Evolutionary conservation across 495 filamentous ascomycete genomes (phyloP).

Genomic region (Lindgomyces ingoldianus): DNA sequence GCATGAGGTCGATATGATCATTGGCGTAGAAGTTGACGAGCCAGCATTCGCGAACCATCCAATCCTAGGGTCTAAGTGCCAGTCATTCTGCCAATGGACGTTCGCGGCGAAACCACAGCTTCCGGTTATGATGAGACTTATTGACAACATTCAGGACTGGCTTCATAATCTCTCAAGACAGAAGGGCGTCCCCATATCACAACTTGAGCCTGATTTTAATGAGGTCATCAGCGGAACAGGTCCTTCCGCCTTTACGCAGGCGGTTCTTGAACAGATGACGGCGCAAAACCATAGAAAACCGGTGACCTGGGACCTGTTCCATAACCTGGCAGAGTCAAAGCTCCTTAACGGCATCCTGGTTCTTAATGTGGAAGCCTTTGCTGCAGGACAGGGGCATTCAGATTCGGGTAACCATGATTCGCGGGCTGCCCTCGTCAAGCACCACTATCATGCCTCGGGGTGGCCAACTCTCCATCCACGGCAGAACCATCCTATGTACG

Average conservation of each 20-base stretch:
- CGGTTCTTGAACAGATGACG: slow-evolving; percentile 62
- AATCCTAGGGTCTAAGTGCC: slow-evolving; percentile 62
- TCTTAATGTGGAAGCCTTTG: slow-evolving; percentile 64
- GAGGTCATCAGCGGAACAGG: slow-evolving; percentile 68
- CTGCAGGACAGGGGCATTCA: slow-evolving; percentile 65
- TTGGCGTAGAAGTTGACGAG: slow-evolving; percentile 67
- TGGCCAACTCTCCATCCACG: slow-evolving; percentile 62
- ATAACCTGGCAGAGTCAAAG: slow-evolving; percentile 59
- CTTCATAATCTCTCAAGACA: slow-evolving; percentile 56
- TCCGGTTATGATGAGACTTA: slow-evolving; percentile 62
- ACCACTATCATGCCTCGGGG: slow-evolving; percentile 65
- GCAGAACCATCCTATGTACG: slow-evolving; percentile 61
- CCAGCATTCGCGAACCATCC: slow-evolving; percentile 60
- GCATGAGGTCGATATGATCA: slow-evolving; percentile 59
- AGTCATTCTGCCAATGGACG: slow-evolving; percentile 70
- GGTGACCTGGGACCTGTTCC: slow-evolving; percentile 59
- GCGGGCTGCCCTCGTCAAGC: slow-evolving; percentile 58
- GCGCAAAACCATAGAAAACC: slow-evolving; percentile 37
- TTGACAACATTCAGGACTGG: slow-evolving; percentile 63
- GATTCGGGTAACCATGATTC: slow-evolving; percentile 64
- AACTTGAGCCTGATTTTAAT: slow-evolving; percentile 64
- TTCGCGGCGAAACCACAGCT: slow-evolving; percentile 63
- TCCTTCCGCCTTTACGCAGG: slow-evolving; percentile 64
- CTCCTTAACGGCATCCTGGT: slow-evolving; percentile 59
- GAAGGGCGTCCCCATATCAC: slow-evolving; percentile 54